These are phyloP conservation scores for Cercospora sp. DNA, from an alignment of 2,329 filamentous ascomycete genomes.

Conservation along the genomic window DNA sequence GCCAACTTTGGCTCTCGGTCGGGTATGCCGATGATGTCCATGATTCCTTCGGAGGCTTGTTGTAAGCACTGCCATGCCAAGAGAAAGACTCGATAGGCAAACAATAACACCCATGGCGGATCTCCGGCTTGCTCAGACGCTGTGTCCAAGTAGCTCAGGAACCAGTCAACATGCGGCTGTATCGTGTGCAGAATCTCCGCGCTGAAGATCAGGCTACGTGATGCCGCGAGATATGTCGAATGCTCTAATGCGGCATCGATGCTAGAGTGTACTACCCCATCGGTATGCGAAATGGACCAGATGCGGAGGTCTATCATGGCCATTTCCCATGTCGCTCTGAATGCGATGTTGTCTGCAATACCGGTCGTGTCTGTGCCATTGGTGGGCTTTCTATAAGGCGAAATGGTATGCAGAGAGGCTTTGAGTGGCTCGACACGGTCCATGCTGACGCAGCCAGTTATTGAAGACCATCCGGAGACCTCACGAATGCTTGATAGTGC, in stretches of 20 bases:
- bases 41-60: not conserved
- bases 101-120: not conserved
- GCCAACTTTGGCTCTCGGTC: not conserved
- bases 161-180: constrained; percentile 1
- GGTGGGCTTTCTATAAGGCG: not conserved
- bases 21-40: not conserved
- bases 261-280: not conserved
- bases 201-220: not conserved
- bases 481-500: not conserved
- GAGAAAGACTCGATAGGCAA: not conserved
- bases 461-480: not conserved
- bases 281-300: not conserved
- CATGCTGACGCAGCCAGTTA: constrained; percentile 1
- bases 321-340: constrained; percentile 7
- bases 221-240: not conserved
- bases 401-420: not conserved
- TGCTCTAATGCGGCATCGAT: not conserved
- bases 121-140: not conserved
- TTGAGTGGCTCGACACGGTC: not conserved
- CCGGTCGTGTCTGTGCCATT: not conserved
- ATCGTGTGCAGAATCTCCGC: not conserved
- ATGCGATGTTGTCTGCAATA: not conserved
- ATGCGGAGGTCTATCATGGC: constrained; percentile 1
- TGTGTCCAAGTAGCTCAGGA: not conserved
- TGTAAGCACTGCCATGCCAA: not conserved